Percentiles rank a stretch among this genome's conserved stretches.
These are phyloP conservation scores for Chionographis japonica DNA, from an alignment of 106 monocot species.

Conservation along the genomic window DNA sequence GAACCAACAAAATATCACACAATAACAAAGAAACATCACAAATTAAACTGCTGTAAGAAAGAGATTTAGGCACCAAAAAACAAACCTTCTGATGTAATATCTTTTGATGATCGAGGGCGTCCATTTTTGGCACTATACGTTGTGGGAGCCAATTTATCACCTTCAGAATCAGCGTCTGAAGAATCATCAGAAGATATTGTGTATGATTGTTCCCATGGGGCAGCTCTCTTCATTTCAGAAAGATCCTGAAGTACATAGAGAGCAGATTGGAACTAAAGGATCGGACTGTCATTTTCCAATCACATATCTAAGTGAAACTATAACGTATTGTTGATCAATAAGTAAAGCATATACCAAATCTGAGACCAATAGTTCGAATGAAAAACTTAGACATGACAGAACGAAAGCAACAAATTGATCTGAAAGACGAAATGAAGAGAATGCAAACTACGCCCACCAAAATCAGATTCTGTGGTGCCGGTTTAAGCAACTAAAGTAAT, in stretches of 20 bases:
- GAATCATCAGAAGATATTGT: slow-evolving; percentile 45
- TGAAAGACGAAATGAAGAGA: no score
- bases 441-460: no score
- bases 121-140: slow-evolving; percentile 13
- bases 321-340: no score
- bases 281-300: neutral
- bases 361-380: no score
- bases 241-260: neutral
- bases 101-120: slow-evolving; percentile 19
- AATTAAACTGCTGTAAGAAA: neutral
- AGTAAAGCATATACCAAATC: no score
- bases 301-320: neutral
- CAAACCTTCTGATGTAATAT: slow-evolving; percentile 31
- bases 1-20: no score
- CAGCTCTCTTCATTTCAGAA: slow-evolving; percentile 49
- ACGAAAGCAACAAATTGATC: no score
- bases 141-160: neutral
- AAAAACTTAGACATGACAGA: no score
- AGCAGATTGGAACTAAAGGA: neutral
- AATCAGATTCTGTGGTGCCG: no score
- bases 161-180: slow-evolving; percentile 55
- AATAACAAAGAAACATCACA: neutral
- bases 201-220: slow-evolving; percentile 25
- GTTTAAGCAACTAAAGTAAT: no score
- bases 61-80: neutral